phyloP scores from a whole-genome alignment of 2,329 filamentous ascomycete genomes.

The Epichloe sp. region DNA sequence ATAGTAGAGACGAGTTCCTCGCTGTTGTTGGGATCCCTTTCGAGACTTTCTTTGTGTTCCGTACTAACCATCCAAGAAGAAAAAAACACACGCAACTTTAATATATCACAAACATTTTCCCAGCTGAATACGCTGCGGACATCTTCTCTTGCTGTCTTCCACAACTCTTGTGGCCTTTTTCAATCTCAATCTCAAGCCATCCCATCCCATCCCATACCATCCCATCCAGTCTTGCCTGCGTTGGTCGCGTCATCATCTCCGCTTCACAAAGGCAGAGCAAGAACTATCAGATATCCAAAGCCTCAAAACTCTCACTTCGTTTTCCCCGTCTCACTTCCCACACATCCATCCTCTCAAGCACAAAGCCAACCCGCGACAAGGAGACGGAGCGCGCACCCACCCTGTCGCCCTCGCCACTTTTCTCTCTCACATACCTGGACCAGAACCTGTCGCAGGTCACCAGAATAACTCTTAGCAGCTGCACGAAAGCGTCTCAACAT shows the following conservation, averaged over 20 bases:
- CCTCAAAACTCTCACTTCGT: neutral
- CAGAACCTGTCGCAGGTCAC: neutral
- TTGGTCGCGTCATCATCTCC: neutral
- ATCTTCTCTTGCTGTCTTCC: neutral
- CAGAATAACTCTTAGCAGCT: neutral
- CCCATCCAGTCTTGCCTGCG: neutral
- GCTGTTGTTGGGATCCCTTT: neutral
- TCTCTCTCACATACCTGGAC: neutral
- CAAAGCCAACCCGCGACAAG: neutral
- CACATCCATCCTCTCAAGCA: neutral
- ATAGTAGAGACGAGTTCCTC: slow-evolving; percentile 1
- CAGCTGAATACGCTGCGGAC: slow-evolving; percentile 3
- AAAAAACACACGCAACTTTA: neutral
- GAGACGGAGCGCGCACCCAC: neutral
- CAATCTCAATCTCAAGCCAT: neutral
- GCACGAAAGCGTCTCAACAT: neutral
- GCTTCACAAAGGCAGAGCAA: neutral
- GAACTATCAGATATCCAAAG: neutral
- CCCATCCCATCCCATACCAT: neutral
- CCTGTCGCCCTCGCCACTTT: neutral
- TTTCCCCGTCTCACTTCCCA: neutral
- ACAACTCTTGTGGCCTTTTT: neutral
- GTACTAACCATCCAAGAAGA: neutral
- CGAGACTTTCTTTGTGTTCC: neutral
- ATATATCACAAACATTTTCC: slow-evolving; percentile 5